These are phyloP conservation scores for Penicillium samsonianum DNA, from an alignment of 495 filamentous ascomycete genomes.

Conservation along the genomic window DNA sequence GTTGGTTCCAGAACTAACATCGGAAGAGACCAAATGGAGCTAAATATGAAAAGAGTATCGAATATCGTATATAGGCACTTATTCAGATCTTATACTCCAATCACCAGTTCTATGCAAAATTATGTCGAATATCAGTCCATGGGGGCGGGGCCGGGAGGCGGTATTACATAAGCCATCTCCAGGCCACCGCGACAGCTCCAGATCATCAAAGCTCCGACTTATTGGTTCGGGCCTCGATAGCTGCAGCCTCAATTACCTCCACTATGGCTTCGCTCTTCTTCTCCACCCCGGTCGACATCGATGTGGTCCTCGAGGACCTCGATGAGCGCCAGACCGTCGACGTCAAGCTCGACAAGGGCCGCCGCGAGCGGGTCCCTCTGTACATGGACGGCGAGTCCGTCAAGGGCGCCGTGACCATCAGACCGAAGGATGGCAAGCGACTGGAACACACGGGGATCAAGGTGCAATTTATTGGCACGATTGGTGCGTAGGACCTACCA, in stretches of 20 bases:
- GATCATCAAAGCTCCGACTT: slow-evolving; percentile 10
- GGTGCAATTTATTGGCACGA: slow-evolving; percentile 98
- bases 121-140: neutral
- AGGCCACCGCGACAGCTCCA: slow-evolving; percentile 17
- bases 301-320: slow-evolving; percentile 92
- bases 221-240: slow-evolving; percentile 5
- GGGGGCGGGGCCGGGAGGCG: slow-evolving; percentile 4
- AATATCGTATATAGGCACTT: neutral
- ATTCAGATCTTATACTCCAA: neutral
- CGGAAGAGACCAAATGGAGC: neutral
- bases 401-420: slow-evolving; percentile 88
- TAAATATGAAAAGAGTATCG: neutral
- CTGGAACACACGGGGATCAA: slow-evolving; percentile 99
- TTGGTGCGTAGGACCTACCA: slow-evolving; percentile 58
- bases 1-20: neutral
- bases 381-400: slow-evolving; percentile 99
- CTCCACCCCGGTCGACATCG: slow-evolving; percentile 96
- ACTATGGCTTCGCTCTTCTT: slow-evolving; percentile 94
- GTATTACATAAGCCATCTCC: slow-evolving; percentile 10
- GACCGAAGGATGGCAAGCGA: slow-evolving; percentile 97
- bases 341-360: slow-evolving; percentile 96
- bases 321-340: slow-evolving; percentile 95
- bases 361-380: slow-evolving; percentile 91
- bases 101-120: neutral
- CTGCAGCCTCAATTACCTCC: slow-evolving; percentile 19